A percentile compares a stretch with the other conserved stretches of the same genome.
Evolutionary conservation across 257 asterid species (phyloP).

Genomic region (Plectranthus barbatus): DNA sequence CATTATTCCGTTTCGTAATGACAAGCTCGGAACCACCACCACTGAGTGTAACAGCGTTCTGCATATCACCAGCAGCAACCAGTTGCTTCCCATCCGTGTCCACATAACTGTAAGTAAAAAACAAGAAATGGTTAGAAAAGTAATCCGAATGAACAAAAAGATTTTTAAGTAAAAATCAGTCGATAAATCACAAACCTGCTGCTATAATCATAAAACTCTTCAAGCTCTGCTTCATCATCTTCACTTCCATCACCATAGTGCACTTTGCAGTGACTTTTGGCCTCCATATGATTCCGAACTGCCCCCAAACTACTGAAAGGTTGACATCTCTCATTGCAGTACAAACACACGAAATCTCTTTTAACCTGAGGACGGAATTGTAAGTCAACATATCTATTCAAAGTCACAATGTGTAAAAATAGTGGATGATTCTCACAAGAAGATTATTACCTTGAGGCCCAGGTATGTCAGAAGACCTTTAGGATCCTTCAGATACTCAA

Average conservation of each 20-base stretch:
- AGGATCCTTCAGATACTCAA: conserved; percentile 89
- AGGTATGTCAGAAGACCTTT: conserved; percentile 82
- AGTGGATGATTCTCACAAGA: background rate
- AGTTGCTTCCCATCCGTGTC: conserved; percentile 65
- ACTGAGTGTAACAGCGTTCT: conserved; percentile 54
- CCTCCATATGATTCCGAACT: conserved; percentile 91
- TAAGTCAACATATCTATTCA: background rate
- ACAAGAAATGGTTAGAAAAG: background rate
- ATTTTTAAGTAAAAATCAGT: no score
- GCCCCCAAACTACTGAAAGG: conserved; percentile 82
- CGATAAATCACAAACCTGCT: no score
- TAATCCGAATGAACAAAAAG: no score
- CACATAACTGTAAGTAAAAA: conserved; percentile 35
- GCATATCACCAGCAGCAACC: conserved; percentile 37
- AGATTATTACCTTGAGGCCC: conserved; percentile 55
- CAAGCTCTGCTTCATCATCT: conserved; percentile 93
- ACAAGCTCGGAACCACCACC: conserved; percentile 78
- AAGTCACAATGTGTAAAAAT: background rate
- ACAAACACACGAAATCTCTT: conserved; percentile 70
- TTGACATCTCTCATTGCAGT: conserved; percentile 69
- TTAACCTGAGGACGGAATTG: conserved; percentile 44
- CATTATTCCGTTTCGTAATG: conserved; percentile 33
- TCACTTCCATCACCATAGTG: conserved; percentile 91
- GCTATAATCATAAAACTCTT: conserved; percentile 90
- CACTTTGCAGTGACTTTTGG: conserved; percentile 90